Evolutionary conservation across 371 early-diverging fungal genomes (phyloP).

Genomic region (Capillidium rhysosporum): DNA sequence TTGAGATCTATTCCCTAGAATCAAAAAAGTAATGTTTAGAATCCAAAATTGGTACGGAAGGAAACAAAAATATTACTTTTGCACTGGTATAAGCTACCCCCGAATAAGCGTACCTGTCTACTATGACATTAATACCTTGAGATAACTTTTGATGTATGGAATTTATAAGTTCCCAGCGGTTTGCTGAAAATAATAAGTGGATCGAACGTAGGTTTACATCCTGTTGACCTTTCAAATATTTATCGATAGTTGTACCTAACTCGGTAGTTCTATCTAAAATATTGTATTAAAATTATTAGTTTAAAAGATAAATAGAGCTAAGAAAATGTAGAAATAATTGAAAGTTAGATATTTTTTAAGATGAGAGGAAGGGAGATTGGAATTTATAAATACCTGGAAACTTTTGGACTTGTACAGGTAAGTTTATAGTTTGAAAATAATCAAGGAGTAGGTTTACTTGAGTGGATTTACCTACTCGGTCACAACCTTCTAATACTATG

Average conservation of each 20-base stretch:
- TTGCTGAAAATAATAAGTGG: slow-evolving; percentile 93
- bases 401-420: slow-evolving; percentile 27
- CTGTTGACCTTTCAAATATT: slow-evolving; percentile 46
- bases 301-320: slow-evolving; percentile 3
- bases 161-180: slow-evolving; percentile 48
- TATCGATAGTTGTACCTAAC: slow-evolving; percentile 82
- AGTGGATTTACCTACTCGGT: slow-evolving; percentile 91
- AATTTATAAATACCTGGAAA: slow-evolving; percentile 65
- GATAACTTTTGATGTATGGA: slow-evolving; percentile 25
- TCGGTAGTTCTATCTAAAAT: slow-evolving; percentile 78
- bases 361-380: no score
- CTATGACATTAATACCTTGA: slow-evolving; percentile 54
- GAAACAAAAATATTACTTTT: slow-evolving; percentile 23
- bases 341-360: not conserved
- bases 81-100: slow-evolving; percentile 91
- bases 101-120: slow-evolving; percentile 96
- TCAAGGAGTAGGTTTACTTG: slow-evolving; percentile 50
- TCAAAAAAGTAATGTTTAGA: not conserved
- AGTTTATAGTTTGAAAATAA: slow-evolving; percentile 25
- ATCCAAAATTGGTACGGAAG: not conserved
- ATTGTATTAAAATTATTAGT: no score
- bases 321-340: not conserved
- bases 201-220: slow-evolving; percentile 69
- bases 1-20: slow-evolving; percentile 53
- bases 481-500: slow-evolving; percentile 95